Conservation (phyloP, 108 stramenopile species). For the Phaeodactylum tricornutum region DNA sequence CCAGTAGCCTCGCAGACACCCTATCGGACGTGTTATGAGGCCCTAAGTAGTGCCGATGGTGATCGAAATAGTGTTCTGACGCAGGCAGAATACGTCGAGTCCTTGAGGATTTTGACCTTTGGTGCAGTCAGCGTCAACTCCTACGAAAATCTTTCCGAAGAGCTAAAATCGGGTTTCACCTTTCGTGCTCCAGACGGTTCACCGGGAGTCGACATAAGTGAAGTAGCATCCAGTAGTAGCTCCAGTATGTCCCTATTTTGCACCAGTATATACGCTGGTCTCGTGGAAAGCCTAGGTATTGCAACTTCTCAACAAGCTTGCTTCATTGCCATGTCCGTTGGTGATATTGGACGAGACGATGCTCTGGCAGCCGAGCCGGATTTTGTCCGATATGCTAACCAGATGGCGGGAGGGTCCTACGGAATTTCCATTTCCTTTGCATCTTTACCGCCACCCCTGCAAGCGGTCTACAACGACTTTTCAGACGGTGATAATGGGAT, state of each 20-base stretch:
- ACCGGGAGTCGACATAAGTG: not conserved
- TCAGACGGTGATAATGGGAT: too few relatives aligned
- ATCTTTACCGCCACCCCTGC: conserved; percentile 13
- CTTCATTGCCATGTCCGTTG: conserved; percentile 11
- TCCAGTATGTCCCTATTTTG: not conserved
- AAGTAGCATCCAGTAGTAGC: not conserved
- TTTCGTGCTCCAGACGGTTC: too few relatives aligned
- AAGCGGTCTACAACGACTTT: conserved; percentile 12
- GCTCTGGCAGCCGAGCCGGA: conserved; percentile 8
- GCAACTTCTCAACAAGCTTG: conserved; percentile 4
- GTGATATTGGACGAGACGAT: conserved; percentile 23
- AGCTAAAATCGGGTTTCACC: not conserved
- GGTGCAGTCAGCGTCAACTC: not conserved
- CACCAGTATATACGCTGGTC: too few relatives aligned
- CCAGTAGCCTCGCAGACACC: too few relatives aligned
- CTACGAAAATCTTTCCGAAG: not conserved
- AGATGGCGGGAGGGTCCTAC: conserved; percentile 1
- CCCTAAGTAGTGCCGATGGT: not conserved
- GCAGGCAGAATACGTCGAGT: not conserved
- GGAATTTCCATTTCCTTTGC: conserved; percentile 4
- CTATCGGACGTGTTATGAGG: not conserved
- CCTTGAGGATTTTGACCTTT: not conserved
- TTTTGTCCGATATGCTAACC: conserved; percentile 15
- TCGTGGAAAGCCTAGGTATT: not conserved
- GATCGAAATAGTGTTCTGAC: not conserved